Evolutionary conservation across 768 basidiomycete species (phyloP), one percentile per base, ranked within the genome.

Genomic region (Clavulina sp.): DNA sequence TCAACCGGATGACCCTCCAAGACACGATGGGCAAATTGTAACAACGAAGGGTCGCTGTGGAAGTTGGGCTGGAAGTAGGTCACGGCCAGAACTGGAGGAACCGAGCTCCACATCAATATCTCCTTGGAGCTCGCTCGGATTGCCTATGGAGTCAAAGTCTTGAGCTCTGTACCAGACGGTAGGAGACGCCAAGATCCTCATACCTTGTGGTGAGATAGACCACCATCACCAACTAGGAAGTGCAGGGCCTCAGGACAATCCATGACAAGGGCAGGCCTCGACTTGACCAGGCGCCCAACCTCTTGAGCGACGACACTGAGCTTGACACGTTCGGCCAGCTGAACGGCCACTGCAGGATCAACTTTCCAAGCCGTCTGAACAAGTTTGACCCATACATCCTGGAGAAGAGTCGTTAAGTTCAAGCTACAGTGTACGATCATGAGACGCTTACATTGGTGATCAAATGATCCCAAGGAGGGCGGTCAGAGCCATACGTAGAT

Each of bases 21-120:
- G 1, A 92, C 91, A 40, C 92, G 76, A 66, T 97, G 88, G 0
- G 92, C 92, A 62, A 96, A 97, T 79, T 99, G 95, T 21, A 97
- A 68, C 32, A 95, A 65, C 32, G 86, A 64, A 0, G 93, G 83
- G 60, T 97, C 81, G 59, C 77, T 85, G 56, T 78, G 73, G 64
- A 81, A 92, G 50, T 78, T 77, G 28, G 76, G 78, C 63, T 91
- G 86, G 63, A 96, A 95, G 61, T 83, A 84, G 0, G 81, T 80
- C 57, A 76, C 75, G 19, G 86, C 86, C 19, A 81, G 68, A 18
- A 91, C 71, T 0, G 87, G 89, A 2, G 93, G 80, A 13, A 91
- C 82, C 19, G 89, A 78, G 2, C 78, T 78, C 89, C 91, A 96
- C 5, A 92, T 69, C 13, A 91, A 70, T 28, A 99, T 72, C 62